A percentile compares a stretch with the other conserved stretches of the same genome.
Conservation (phyloP, 345 rosid genomes). For the Jatropha curcas region DNA sequence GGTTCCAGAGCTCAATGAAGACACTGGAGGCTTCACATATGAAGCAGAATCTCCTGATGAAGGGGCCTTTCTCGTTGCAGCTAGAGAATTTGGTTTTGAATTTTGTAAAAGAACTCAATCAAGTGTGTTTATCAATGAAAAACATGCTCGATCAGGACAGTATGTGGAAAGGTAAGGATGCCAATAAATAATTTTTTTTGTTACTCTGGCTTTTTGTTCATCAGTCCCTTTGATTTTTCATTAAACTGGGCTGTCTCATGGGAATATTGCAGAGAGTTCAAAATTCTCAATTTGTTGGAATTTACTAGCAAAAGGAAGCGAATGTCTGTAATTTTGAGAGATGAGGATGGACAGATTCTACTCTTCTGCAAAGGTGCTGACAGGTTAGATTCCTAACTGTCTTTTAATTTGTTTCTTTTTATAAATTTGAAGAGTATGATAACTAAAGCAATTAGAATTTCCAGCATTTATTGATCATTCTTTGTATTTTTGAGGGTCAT, state of each 20-base stretch:
- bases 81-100: constrained; percentile 96
- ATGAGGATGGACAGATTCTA: constrained; percentile 78
- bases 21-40: constrained; percentile 61
- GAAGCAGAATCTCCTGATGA: constrained; percentile 99
- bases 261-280: constrained; percentile 73
- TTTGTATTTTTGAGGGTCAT: background rate
- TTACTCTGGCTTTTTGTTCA: constrained; percentile 9
- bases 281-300: constrained; percentile 82
- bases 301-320: constrained; percentile 97
- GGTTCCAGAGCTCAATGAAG: constrained; percentile 87
- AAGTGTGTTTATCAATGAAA: constrained; percentile 71
- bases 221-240: constrained; percentile 14
- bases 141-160: constrained; percentile 49
- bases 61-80: constrained; percentile 91
- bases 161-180: constrained; percentile 66
- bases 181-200: constrained; percentile 10
- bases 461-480: background rate
- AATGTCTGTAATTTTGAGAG: constrained; percentile 85
- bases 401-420: background rate
- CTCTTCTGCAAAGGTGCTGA: constrained; percentile 98
- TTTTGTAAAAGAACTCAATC: constrained; percentile 83
- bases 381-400: constrained; percentile 56
- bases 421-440: background rate
- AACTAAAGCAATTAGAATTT: background rate
- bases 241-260: constrained; percentile 20